Conservation (phyloP, 2,329 filamentous ascomycete genomes). For the Apiospora aurea region DNA sequence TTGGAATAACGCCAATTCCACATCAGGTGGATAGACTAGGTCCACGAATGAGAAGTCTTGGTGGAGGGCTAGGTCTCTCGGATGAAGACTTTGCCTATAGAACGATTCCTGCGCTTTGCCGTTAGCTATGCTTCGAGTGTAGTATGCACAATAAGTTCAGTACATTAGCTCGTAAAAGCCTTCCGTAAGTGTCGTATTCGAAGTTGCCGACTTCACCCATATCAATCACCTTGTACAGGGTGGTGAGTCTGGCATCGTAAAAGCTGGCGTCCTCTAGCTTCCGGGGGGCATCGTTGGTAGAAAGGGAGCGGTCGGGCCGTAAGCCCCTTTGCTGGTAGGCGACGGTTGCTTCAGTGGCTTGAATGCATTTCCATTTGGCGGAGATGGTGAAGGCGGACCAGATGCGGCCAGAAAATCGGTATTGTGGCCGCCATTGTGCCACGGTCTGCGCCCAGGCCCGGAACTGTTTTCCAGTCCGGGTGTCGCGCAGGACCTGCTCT, state of each 20-base stretch:
- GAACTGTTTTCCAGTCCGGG: constrained; percentile 21
- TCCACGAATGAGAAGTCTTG: constrained; percentile 28
- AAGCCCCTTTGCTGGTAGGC: neutral
- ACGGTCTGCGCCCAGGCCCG: constrained; percentile 25
- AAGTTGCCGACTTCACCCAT: constrained; percentile 28
- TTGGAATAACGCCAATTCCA: constrained; percentile 19
- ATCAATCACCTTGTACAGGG: constrained; percentile 27
- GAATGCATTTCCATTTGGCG: constrained; percentile 26
- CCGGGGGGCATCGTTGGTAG: neutral
- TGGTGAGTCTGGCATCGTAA: constrained; percentile 22
- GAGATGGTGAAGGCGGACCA: constrained; percentile 27
- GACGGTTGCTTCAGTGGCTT: neutral
- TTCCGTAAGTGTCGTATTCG: constrained; percentile 24
- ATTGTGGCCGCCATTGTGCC: constrained; percentile 24
- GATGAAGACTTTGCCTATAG: constrained; percentile 26
- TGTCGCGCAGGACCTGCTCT: constrained; percentile 5
- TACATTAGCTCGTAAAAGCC: constrained; percentile 25
- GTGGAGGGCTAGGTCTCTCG: neutral
- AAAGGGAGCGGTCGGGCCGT: neutral
- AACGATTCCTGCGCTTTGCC: constrained; percentile 22
- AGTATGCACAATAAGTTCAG: neutral
- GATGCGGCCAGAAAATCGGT: constrained; percentile 22
- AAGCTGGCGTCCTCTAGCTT: constrained; percentile 24
- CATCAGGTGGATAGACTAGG: constrained; percentile 27
- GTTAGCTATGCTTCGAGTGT: neutral